phyloP scores from a whole-genome alignment of 2,329 filamentous ascomycete species.

The Pseudocercospora musae region DNA sequence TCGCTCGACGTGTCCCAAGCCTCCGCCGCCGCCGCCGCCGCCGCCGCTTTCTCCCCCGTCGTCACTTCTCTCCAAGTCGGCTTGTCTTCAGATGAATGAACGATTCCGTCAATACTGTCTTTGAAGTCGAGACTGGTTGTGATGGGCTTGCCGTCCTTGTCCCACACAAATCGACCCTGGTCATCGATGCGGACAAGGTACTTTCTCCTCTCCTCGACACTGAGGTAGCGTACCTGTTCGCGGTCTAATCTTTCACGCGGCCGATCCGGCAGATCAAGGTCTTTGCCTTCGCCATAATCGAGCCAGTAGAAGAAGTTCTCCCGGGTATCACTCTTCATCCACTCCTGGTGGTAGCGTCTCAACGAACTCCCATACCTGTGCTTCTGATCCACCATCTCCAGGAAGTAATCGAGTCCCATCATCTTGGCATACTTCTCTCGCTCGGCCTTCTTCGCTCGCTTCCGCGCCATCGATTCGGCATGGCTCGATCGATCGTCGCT shows the following conservation, averaged over 20 bases:
- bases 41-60: slow-evolving; percentile 33
- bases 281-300: slow-evolving; percentile 72
- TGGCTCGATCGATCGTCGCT: slow-evolving; percentile 37
- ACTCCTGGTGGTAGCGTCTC: slow-evolving; percentile 75
- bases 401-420: slow-evolving; percentile 83
- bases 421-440: slow-evolving; percentile 66
- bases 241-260: slow-evolving; percentile 71
- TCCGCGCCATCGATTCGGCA: slow-evolving; percentile 35
- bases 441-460: slow-evolving; percentile 47
- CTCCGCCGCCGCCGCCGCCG: too few relatives aligned
- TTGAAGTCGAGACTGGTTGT: slow-evolving; percentile 72
- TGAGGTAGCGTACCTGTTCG: slow-evolving; percentile 80
- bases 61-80: slow-evolving; percentile 42
- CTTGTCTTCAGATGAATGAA: slow-evolving; percentile 43
- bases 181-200: slow-evolving; percentile 76
- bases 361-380: slow-evolving; percentile 85
- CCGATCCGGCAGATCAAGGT: slow-evolving; percentile 67
- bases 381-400: slow-evolving; percentile 69
- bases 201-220: slow-evolving; percentile 72
- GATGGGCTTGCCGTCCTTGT: slow-evolving; percentile 74
- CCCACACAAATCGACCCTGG: slow-evolving; percentile 78
- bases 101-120: slow-evolving; percentile 69
- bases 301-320: slow-evolving; percentile 96
- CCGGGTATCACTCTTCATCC: slow-evolving; percentile 71
- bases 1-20: slow-evolving; percentile 18